A percentile compares a stretch with the other conserved stretches of the same genome.
Conservation (phyloP, 306 rosid species). For the Citrullus amarus region DNA sequence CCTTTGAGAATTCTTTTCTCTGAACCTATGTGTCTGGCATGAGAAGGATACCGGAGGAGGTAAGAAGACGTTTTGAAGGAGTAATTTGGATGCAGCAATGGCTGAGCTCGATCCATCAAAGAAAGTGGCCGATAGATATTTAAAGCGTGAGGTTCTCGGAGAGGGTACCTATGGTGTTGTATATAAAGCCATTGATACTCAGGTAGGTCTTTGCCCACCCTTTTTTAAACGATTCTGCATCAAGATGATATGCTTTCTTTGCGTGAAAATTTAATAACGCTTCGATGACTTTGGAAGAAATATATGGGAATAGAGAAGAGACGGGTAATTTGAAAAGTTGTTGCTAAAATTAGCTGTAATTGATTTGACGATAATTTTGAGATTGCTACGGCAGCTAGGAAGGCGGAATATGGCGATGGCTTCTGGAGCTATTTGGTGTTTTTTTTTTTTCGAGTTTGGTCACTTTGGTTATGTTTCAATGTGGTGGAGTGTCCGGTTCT, state of each 20-base stretch:
- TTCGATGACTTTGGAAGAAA: not conserved
- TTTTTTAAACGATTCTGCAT: not conserved
- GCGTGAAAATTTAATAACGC: not conserved
- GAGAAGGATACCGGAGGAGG: not conserved
- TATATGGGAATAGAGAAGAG: not conserved
- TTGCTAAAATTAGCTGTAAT: not conserved
- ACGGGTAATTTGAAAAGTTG: not conserved
- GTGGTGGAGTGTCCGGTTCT: not conserved
- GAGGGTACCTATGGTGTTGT: conserved; percentile 99
- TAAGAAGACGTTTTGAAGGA: not conserved
- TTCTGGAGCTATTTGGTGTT: not conserved
- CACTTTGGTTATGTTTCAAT: not conserved
- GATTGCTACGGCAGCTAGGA: not conserved
- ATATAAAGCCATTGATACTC: conserved; percentile 90
- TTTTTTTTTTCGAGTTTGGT: not conserved
- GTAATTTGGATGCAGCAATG: conserved; percentile 17
- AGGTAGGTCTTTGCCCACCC: conserved; percentile 27
- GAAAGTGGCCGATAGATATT: conserved; percentile 93
- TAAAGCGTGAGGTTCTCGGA: conserved; percentile 89
- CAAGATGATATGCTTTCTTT: not conserved
- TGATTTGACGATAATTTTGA: not conserved
- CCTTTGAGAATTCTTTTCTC: not conserved
- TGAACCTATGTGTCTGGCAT: not conserved
- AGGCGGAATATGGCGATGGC: not conserved
- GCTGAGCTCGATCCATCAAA: conserved; percentile 47